Evolutionary conservation across 495 filamentous ascomycete genomes (phyloP), one percentile per base, ranked within the genome.

Genomic region (Daldinia childiae): DNA sequence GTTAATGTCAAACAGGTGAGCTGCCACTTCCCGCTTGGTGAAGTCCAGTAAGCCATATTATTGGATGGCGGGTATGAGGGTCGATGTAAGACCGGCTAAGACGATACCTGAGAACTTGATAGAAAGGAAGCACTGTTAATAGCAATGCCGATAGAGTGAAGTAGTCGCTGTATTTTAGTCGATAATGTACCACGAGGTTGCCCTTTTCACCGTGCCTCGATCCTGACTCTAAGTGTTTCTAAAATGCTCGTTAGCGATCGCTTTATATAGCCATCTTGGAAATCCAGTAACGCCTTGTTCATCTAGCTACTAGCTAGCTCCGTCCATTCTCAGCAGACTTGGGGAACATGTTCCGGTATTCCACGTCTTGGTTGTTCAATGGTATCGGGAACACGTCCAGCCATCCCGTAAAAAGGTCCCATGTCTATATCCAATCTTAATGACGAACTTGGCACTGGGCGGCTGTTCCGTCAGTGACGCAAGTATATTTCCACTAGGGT

Each of bases 11-110:
- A 73, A 52, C 71, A 66, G 62, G 66, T 21, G 34, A 73, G 66
- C 62, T 68, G 66, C 71, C 62, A 73, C 19, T 66, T 69, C 24
- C 71, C 71, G 50, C 65, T 58, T 62, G 62, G 62, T 59, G 48
- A 69, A 48, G 52, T 58, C 45, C 68, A 29, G 51, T 52, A 38
- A 41, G 4, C 36, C 65, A 73, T 69, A 7, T 27, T 69, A 62
- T 62, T 69, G 58, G 62, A n/a, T 26, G 34, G 7, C 21, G 27
- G 32, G 58, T 9, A 29, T 45, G 58, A 57, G 61, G 58, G 38
- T 66, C 34, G 21, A 63, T 32, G 66, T 73, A 69, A 63, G 55
- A 66, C 39, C 41, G 55, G 27, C 36, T 29, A 7, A 58, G 57
- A 9, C 17, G 61, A 41, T 55, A 24, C 12, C 56, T n/a, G 50